phyloP scores from a whole-genome alignment of 2,329 filamentous ascomycete species.

The Penicillium sp. region DNA sequence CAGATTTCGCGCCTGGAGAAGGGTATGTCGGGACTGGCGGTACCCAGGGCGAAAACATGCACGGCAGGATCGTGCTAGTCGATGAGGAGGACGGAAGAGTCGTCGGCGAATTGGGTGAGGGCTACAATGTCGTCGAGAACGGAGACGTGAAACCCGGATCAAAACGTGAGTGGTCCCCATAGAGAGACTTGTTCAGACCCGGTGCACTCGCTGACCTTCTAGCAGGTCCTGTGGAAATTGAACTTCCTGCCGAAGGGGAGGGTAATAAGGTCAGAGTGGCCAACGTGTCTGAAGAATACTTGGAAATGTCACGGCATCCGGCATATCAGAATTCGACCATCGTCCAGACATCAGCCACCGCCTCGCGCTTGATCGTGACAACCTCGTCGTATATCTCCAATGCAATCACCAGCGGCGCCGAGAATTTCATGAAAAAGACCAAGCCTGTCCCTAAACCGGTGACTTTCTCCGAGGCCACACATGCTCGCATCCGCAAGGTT shows the following conservation, averaged over 20 bases:
- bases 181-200: not conserved
- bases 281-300: constrained; percentile 53
- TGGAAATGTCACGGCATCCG: constrained; percentile 74
- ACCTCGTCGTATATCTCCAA: constrained; percentile 74
- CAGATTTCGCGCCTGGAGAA: constrained; percentile 71
- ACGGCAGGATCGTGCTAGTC: constrained; percentile 81
- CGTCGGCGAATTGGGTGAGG: constrained; percentile 81
- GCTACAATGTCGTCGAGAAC: constrained; percentile 74
- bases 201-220: constrained; percentile 6
- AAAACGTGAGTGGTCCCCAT: constrained; percentile 60
- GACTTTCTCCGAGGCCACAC: constrained; percentile 79
- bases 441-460: constrained; percentile 74
- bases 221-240: constrained; percentile 45
- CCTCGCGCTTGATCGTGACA: constrained; percentile 87
- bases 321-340: constrained; percentile 84
- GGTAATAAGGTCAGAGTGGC: constrained; percentile 44
- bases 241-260: constrained; percentile 42
- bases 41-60: constrained; percentile 29
- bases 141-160: constrained; percentile 72
- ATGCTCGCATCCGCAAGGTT: constrained; percentile 78
- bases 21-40: constrained; percentile 55
- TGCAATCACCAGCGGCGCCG: constrained; percentile 68
- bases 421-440: constrained; percentile 72
- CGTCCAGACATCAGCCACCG: constrained; percentile 78
- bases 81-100: constrained; percentile 96